Base-by-base conservation (phyloP, 2,329 filamentous ascomycete species). In the Pseudocercospora cruenta region DNA sequence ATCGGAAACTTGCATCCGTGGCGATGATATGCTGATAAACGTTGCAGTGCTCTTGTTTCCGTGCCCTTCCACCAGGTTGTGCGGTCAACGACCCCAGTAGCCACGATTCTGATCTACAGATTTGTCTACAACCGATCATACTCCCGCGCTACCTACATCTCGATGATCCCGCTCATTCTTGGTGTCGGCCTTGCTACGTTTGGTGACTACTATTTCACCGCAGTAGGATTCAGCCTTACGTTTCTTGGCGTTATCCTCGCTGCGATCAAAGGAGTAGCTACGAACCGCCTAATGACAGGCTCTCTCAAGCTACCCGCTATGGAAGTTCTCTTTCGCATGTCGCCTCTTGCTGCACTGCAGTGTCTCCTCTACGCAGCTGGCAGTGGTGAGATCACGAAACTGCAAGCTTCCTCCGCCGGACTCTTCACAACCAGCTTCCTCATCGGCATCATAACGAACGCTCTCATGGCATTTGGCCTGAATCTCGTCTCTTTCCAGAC, bases 21-120 rank as follows among this genome's bases (percentile, higher is more conserved):
- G 12, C 10, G 24, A 28, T 21, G n/a, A 14, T 8, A 28, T 47
- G 45, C 64, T 66, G 21, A 64, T 54, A 12, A 22, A 14, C 51
- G 14, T 14, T n/a, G 21, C 16, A 71, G 69, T 45, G 63, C 68
- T 28, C 65, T 69, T 81, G 86, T 87, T 51, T 88, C 87, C 0
- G 85, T 89, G 21, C 85, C 87, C 2, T 89, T 89, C 77, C 88
- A 89, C 76, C 87, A 89, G 76, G 86, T 88, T 67, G 84, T 89
- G 77, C 84, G 87, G 68, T 87, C 87, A 68, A 86, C 86, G 19
- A 85, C 83, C 66, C 87, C 87, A 28, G 82, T 88, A 71, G 86
- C 88, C 75, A 88, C 87, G 58, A 85, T 88, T 61, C 76, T 87
- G 69, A 87, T 89, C 75, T 88, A 87, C 80, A 84, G 85, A 61